Evolutionary conservation across 805 yeast genomes (phyloP).

Genomic region (Ogataea nitratoaversa): DNA sequence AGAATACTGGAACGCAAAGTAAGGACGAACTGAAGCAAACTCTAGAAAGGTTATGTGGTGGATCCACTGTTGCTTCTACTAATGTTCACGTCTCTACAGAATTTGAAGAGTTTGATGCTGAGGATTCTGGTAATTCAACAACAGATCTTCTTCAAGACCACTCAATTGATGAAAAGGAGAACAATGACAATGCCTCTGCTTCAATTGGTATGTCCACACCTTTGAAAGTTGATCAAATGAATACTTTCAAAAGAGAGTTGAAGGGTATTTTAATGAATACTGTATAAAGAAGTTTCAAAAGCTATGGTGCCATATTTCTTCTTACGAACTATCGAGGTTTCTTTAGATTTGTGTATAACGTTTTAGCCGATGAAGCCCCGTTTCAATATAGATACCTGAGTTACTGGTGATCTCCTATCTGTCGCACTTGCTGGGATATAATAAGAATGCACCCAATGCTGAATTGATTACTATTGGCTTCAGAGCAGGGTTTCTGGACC

Average conservation of each 20-base stretch:
- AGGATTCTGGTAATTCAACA: not conserved
- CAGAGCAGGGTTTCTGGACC: too few species aligned
- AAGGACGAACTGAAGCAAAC: conserved; percentile 18
- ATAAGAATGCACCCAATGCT: too few species aligned
- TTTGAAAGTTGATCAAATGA: conserved; percentile 13
- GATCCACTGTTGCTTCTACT: not conserved
- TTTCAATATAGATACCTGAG: too few species aligned
- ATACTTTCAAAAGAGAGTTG: conserved; percentile 17
- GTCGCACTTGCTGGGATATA: too few species aligned
- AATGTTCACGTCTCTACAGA: not conserved
- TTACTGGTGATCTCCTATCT: too few species aligned
- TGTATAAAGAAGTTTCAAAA: conserved; percentile 1
- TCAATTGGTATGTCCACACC: conserved; percentile 18
- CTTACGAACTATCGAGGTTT: too few species aligned
- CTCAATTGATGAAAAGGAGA: conserved; percentile 5
- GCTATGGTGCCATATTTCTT: too few species aligned
- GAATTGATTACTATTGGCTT: too few species aligned
- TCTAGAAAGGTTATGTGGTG: conserved; percentile 16
- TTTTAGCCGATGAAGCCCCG: too few species aligned
- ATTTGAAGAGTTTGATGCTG: not conserved
- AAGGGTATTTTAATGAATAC: conserved; percentile 16
- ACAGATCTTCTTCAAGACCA: not conserved
- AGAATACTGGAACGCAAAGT: conserved; percentile 5
- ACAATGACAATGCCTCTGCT: conserved; percentile 3
- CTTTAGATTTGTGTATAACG: not conserved